Conservation (phyloP, 2,329 filamentous ascomycete genomes). For the Phoma sp. region DNA sequence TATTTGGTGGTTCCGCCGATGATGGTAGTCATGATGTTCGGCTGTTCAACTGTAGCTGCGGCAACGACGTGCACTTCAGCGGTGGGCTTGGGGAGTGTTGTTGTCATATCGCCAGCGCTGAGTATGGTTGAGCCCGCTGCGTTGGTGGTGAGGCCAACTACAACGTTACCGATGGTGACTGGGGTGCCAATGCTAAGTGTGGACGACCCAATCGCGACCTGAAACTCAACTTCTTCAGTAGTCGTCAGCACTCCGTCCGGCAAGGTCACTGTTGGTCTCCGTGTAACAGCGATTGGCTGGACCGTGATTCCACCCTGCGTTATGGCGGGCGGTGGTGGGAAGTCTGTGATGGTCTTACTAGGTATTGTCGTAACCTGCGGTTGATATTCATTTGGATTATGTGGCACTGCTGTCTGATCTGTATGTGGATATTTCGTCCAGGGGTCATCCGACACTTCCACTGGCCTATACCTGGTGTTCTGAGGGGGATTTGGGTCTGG, state of each 20-base stretch:
- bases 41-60: neutral
- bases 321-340: neutral
- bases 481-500: neutral
- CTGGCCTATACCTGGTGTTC: neutral
- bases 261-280: neutral
- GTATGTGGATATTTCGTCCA: neutral
- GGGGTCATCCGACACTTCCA: neutral
- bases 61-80: constrained; percentile 1
- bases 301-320: neutral
- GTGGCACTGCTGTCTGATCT: neutral
- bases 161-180: constrained; percentile 21
- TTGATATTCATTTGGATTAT: neutral
- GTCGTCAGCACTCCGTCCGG: neutral
- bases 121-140: constrained; percentile 23
- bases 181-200: constrained; percentile 14
- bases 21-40: constrained; percentile 18
- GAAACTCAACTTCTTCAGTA: constrained; percentile 1
- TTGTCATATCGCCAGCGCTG: constrained; percentile 20
- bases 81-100: constrained; percentile 17
- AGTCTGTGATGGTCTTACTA: constrained; percentile 3
- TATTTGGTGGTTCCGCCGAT: constrained; percentile 21
- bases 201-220: constrained; percentile 19
- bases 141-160: constrained; percentile 21
- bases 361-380: neutral
- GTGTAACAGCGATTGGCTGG: neutral